Evolutionary conservation across 2,329 filamentous ascomycete genomes (phyloP).

Genomic region (Cladosporium sp.): DNA sequence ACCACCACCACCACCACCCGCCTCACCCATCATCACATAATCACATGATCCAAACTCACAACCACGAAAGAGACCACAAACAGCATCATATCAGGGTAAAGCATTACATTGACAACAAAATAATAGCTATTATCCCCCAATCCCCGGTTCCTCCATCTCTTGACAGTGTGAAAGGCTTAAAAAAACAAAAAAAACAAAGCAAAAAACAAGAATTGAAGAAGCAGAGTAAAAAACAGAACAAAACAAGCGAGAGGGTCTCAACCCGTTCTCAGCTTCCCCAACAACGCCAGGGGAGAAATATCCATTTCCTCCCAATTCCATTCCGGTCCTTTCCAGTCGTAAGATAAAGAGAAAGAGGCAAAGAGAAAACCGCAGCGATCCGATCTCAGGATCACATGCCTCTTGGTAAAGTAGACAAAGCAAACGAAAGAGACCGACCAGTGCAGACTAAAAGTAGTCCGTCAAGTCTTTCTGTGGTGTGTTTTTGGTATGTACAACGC

Average conservation of each 20-base stretch:
- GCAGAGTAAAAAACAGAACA: background rate
- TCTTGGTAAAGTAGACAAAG: background rate
- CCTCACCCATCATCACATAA: background rate
- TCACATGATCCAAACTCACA: background rate
- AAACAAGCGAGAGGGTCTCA: slow-evolving; percentile 1
- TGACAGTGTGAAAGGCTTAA: background rate
- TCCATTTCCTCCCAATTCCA: background rate
- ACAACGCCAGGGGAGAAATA: background rate
- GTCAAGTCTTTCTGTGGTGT: background rate
- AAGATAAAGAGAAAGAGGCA: background rate
- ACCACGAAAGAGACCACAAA: background rate
- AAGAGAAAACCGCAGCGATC: background rate
- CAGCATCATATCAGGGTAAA: background rate
- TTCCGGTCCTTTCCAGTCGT: slow-evolving; percentile 3
- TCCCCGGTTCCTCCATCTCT: background rate
- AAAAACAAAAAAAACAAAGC: background rate
- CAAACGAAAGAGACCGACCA: background rate
- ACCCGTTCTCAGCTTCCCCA: background rate
- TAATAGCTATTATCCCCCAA: background rate
- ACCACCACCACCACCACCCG: background rate
- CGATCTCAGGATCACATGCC: background rate
- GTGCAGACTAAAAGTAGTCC: background rate
- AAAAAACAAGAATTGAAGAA: background rate
- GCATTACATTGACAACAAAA: slow-evolving; percentile 16
- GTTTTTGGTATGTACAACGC: slow-evolving; percentile 11